Evolutionary conservation across 768 basidiomycete genomes (phyloP), one percentile per base, ranked within the genome.

Genomic region (Candolleomyces eurysporus): DNA sequence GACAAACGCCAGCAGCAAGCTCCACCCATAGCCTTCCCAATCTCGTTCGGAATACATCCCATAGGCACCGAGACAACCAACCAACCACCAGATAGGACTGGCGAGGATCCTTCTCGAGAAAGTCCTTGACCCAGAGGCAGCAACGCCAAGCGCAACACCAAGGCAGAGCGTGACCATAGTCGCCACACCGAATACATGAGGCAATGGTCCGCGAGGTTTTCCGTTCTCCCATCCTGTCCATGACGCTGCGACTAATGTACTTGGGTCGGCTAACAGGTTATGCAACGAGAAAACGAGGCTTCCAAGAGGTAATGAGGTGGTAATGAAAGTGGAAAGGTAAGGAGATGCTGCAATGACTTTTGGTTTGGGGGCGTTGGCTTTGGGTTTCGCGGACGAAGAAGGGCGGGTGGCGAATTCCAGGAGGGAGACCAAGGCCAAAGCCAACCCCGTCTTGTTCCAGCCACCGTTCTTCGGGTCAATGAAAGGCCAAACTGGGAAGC

Each of bases 211-310:
- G 54, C 76, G 82, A 39, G 86, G 81, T 4, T 69, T 68, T 42
- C 81, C 75, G 48, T 88, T 76, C 21, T 85, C 82, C 64, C 88
- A 95, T n/a, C 93, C 93, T 0, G 91, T 90, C 93, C 93, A 96
- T 2, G 90, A 88, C 90, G 91, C 94, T 19, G 91, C 85, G 61
- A 94, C 80, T 49, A 94, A 81, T 0, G 92, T 91, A 64, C 87
- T 88, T 1, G 89, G 76, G 60, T 96, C 93, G 3, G 87, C 82
- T 55, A 93, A 75, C 48, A 92, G 79, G 50, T 84, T 86, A 66
- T 94, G 90, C 0, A 93, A 68, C 13, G 83, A 82, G 75, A 90
- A 94, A 10, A 94, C 70, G 31, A 91, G 74, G 36, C 84, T 81
- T 2, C 90, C 91, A 9, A 92, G 75, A 0, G 89, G 82, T 13